phyloP scores from a whole-genome alignment of 192 early-diverging fungal genomes.

The Thamnidium elegans region DNA sequence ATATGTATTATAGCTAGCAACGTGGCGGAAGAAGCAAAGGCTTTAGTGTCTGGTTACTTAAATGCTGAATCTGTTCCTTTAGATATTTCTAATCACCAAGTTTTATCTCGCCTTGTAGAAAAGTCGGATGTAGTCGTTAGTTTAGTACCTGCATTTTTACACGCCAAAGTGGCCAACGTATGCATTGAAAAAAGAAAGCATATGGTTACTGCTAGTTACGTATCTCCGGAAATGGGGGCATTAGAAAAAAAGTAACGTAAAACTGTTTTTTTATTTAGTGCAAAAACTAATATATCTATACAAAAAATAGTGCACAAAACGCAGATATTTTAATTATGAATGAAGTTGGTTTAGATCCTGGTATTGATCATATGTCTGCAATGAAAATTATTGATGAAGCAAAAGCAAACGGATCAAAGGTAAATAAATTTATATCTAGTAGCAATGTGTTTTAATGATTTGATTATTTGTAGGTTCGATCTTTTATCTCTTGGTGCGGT shows the following conservation, averaged over 20 bases:
- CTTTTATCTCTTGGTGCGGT: conserved; percentile 96
- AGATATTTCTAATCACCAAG: conserved; percentile 65
- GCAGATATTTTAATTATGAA: conserved; percentile 89
- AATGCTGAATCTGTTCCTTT: conserved; percentile 64
- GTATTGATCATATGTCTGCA: conserved; percentile 96
- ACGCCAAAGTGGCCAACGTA: conserved; percentile 69
- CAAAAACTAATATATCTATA: not conserved
- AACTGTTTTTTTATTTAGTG: too few species aligned
- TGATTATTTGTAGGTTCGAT: conserved; percentile 29
- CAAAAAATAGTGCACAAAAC: conserved; percentile 56
- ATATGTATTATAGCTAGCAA: conserved; percentile 65
- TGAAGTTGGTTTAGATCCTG: conserved; percentile 98
- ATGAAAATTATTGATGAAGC: conserved; percentile 86
- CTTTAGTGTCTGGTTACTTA: conserved; percentile 56
- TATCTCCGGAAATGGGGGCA: conserved; percentile 85
- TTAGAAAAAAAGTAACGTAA: conserved; percentile 63
- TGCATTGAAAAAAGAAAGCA: conserved; percentile 84
- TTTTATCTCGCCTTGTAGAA: conserved; percentile 59
- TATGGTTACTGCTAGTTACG: conserved; percentile 95
- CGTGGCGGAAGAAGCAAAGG: conserved; percentile 63
- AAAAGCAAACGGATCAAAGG: conserved; percentile 18
- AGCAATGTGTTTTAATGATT: not conserved
- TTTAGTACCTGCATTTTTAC: conserved; percentile 85
- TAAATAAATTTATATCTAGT: not conserved
- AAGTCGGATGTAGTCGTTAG: conserved; percentile 84